These are phyloP conservation scores for Eutrema japonicum DNA, from an alignment of 345 rosid species.

Conservation along the genomic window DNA sequence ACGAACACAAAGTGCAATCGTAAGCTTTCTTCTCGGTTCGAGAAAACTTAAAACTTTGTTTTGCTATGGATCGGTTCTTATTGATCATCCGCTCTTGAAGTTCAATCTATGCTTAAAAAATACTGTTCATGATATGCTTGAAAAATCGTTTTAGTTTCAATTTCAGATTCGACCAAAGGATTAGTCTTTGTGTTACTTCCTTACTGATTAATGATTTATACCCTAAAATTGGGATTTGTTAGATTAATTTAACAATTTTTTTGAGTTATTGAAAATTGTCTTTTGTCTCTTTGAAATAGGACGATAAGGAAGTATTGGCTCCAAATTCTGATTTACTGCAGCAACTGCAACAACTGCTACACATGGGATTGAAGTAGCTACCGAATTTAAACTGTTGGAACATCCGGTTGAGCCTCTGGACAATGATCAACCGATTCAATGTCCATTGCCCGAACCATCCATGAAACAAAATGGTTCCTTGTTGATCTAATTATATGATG, in stretches of 20 bases:
- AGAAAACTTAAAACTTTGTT: background rate
- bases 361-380: conserved; percentile 25
- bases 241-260: background rate
- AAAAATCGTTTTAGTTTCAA: background rate
- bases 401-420: no score
- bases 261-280: conserved; percentile 12
- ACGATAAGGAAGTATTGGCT: conserved; percentile 67
- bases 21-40: conserved; percentile 41
- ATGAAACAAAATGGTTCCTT: conserved; percentile 46
- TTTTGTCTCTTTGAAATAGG: conserved; percentile 48
- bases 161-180: conserved; percentile 24
- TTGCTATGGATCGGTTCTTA: background rate
- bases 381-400: no score
- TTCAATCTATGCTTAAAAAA: background rate
- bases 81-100: conserved; percentile 1
- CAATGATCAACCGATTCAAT: no score
- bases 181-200: background rate
- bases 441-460: no score
- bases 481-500: conserved; percentile 25
- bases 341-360: conserved; percentile 49
- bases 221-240: conserved; percentile 3
- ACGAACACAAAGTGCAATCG: conserved; percentile 86
- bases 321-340: conserved; percentile 54
- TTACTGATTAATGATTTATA: background rate
- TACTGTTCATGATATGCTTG: conserved; percentile 5